Evolutionary conservation across 129 eudicot genomes (phyloP), one percentile per base, ranked within the genome.

Genomic region (Kitagawia praeruptora): DNA sequence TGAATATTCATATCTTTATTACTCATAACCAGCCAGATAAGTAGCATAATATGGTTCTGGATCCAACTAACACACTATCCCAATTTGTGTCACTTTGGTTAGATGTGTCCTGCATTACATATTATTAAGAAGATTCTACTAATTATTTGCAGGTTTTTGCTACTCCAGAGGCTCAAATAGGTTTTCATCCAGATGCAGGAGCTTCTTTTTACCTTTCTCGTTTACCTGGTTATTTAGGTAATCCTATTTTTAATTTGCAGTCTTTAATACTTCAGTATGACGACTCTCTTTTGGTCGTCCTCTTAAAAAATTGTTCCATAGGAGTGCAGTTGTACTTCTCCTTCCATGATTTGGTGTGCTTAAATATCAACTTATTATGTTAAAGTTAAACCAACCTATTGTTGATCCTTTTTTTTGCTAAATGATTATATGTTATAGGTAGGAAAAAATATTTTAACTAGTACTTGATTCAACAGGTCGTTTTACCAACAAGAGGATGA

Each of bases 101-200:
- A 69, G 48, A 42, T 79, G 42, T 23, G n/a, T 46, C 40, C 19
- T 74, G 56, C 16, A 45, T 28, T 81, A 75, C 66, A 58, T 45
- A 54, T 44, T 81, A 34, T 44, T 54, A 77, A n/a, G 79, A 49
- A 28, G 76, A 28, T 51, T 38, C 38, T 31, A 42, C 53, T 31
- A 37, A 48, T 76, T 28, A 74, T 70, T 78, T 86, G 82, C 90
- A 95, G 99, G 89, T 90, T 63, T 95, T 90, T 84, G 83, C 94
- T 51, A 63, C 77, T 66, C 96, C 97, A 16, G 99, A 92, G 85
- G 92, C 87, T 77, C 97, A 90, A 75, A 56, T 92, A 71, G 99
- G 97, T 48, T 95, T 95, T 77, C 96, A 92, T 89, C 97, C 99
- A 70, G 99, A 95, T 89, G 89, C 96, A 80, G 97, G 97, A 83